phyloP scores from a whole-genome alignment of 352 stramenopile species.

The Plasmopara halstedii region DNA sequence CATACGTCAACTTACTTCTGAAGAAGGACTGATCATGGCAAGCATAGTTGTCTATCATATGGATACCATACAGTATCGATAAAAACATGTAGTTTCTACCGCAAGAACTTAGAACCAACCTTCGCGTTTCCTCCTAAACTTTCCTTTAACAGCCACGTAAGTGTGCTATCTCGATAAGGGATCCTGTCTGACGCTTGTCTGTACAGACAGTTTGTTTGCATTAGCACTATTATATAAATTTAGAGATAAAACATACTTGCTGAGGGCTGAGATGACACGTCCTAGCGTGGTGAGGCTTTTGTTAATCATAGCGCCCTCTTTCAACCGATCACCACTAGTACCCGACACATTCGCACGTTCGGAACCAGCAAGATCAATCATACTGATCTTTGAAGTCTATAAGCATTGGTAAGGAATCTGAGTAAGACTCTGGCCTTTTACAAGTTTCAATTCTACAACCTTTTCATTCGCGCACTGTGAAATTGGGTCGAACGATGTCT shows the following conservation, averaged over 20 bases:
- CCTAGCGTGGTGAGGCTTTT: slow-evolving; percentile 87
- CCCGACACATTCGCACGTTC: slow-evolving; percentile 74
- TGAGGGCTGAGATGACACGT: slow-evolving; percentile 80
- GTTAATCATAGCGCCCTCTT: slow-evolving; percentile 91
- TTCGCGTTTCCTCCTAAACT: slow-evolving; percentile 79
- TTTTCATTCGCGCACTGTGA: slow-evolving; percentile 62
- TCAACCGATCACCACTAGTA: slow-evolving; percentile 81
- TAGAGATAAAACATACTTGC: slow-evolving; percentile 33
- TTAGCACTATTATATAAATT: background rate
- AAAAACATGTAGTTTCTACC: background rate
- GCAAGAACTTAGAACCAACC: slow-evolving; percentile 8
- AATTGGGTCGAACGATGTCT: slow-evolving; percentile 55
- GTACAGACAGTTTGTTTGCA: background rate
- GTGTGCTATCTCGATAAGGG: slow-evolving; percentile 78
- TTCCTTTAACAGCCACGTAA: slow-evolving; percentile 85
- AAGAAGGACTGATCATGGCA: slow-evolving; percentile 71
- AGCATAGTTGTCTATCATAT: slow-evolving; percentile 78
- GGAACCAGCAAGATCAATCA: slow-evolving; percentile 81
- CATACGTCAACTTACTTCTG: slow-evolving; percentile 45
- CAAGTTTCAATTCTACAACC: slow-evolving; percentile 19
- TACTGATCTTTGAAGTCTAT: slow-evolving; percentile 78
- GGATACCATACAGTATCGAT: background rate
- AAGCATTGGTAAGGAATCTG: background rate
- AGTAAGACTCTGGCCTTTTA: too few species aligned
- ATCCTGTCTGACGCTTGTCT: slow-evolving; percentile 53